Percentiles rank a stretch among this genome's conserved stretches.
Conservation (phyloP, 2,329 filamentous ascomycete species). For the Fulvia fulva region DNA sequence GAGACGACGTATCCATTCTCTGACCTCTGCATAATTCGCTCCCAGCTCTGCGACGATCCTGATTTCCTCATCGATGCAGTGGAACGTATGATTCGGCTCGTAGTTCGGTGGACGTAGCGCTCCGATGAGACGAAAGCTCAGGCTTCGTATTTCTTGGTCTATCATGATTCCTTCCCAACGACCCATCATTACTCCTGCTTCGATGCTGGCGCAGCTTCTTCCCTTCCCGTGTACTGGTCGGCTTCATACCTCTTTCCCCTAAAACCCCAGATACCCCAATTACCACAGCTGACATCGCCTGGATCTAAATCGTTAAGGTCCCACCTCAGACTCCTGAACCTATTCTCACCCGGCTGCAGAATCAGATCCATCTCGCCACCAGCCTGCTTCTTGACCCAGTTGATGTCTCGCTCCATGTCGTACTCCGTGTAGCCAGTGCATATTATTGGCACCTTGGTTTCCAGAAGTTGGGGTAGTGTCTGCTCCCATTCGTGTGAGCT, state of each 20-base stretch:
- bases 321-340: conserved; percentile 90
- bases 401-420: conserved; percentile 89
- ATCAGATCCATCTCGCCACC: conserved; percentile 88
- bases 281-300: conserved; percentile 89
- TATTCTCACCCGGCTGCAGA: conserved; percentile 88
- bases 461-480: conserved; percentile 81
- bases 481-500: conserved; percentile 91
- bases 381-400: conserved; percentile 82
- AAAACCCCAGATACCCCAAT: conserved; percentile 97
- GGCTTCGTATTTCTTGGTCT: neutral
- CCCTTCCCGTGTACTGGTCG: conserved; percentile 28
- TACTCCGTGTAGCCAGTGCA: conserved; percentile 94
- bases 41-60: too few relatives aligned
- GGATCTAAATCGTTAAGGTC: conserved; percentile 94
- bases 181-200: neutral
- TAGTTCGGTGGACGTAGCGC: too few relatives aligned
- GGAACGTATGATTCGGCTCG: too few relatives aligned
- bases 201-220: neutral
- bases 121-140: too few relatives aligned
- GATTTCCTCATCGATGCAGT: too few relatives aligned
- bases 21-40: too few relatives aligned
- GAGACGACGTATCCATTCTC: too few relatives aligned
- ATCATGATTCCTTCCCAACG: neutral
- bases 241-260: conserved; percentile 90
- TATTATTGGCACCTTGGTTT: conserved; percentile 93